A percentile compares a stretch with the other conserved stretches of the same genome.
These are phyloP conservation scores for Cyberlindnera maclurae DNA, from an alignment of 805 yeast genomes.

Conservation along the genomic window DNA sequence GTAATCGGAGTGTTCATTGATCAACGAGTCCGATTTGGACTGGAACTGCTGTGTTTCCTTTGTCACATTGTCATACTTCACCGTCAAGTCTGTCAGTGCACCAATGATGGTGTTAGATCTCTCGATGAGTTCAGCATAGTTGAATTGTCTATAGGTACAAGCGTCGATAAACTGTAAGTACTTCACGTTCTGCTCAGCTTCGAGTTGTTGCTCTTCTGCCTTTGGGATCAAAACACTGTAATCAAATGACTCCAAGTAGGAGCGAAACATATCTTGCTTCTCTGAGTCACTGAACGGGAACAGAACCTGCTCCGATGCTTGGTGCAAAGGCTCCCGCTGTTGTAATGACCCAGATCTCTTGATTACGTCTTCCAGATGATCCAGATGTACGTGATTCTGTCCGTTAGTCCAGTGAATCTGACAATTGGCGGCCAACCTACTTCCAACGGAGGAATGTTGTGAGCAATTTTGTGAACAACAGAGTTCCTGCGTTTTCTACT, in stretches of 20 bases:
- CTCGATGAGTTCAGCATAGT: constrained; percentile 31
- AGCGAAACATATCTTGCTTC: constrained; percentile 27
- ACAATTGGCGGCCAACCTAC: constrained; percentile 15
- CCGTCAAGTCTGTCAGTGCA: constrained; percentile 40
- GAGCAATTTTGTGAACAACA: constrained; percentile 55
- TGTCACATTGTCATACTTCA: constrained; percentile 51
- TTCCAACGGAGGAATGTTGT: constrained; percentile 35
- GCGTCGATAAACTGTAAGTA: constrained; percentile 26
- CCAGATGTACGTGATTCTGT: constrained; percentile 6
- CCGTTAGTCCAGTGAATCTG: neutral
- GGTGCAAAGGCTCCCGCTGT: too few species aligned
- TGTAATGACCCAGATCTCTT: constrained; percentile 14
- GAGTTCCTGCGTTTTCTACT: constrained; percentile 50
- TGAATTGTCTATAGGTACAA: constrained; percentile 25
- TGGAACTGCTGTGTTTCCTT: constrained; percentile 61
- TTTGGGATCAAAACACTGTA: constrained; percentile 33
- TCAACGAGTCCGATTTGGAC: constrained; percentile 42
- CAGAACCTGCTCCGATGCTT: constrained; percentile 4
- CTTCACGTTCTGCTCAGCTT: constrained; percentile 29
- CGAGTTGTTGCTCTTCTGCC: constrained; percentile 34
- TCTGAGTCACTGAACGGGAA: constrained; percentile 29
- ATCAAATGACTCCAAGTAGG: constrained; percentile 33
- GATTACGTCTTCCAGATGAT: constrained; percentile 1
- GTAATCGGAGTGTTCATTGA: constrained; percentile 39
- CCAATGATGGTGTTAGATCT: constrained; percentile 40